A percentile compares a stretch with the other conserved stretches of the same genome.
These are phyloP conservation scores for Tetrapisispora taiwanensis DNA, from an alignment of 805 yeast species.

Conservation along the genomic window DNA sequence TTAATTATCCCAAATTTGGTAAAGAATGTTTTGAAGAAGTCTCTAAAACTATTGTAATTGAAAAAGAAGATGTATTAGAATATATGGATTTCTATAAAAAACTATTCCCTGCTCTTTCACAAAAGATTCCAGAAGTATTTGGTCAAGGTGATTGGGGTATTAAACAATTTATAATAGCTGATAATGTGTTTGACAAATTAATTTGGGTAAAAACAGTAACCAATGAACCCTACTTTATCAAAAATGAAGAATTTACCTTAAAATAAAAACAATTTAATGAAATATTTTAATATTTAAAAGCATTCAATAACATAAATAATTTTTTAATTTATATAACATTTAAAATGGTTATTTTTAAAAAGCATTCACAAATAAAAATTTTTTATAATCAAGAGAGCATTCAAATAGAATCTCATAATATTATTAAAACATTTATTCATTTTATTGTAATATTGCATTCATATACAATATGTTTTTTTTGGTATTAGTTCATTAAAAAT, in stretches of 20 bases:
- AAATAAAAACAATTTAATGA: too few relatives aligned
- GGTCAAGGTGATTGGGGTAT: constrained; percentile 38
- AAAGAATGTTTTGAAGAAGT: constrained; percentile 31
- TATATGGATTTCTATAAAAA: constrained; percentile 44
- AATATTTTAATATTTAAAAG: too few relatives aligned
- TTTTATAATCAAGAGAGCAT: too few relatives aligned
- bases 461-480: not conserved
- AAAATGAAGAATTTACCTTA: constrained; percentile 2
- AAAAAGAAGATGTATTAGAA: constrained; percentile 45
- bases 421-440: not conserved
- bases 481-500: not conserved
- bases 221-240: constrained; percentile 30
- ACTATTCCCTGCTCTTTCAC: constrained; percentile 39
- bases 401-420: not conserved
- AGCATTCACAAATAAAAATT: too few relatives aligned
- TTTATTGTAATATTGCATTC: not conserved
- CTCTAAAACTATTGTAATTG: constrained; percentile 31
- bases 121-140: constrained; percentile 49
- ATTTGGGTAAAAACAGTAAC: constrained; percentile 35
- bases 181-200: constrained; percentile 41
- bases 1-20: constrained; percentile 39
- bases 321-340: too few relatives aligned
- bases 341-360: too few relatives aligned
- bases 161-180: constrained; percentile 36
- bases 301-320: too few relatives aligned